These are phyloP conservation scores for Steccherinum ochraceum DNA, from an alignment of 768 basidiomycete species.

Conservation along the genomic window DNA sequence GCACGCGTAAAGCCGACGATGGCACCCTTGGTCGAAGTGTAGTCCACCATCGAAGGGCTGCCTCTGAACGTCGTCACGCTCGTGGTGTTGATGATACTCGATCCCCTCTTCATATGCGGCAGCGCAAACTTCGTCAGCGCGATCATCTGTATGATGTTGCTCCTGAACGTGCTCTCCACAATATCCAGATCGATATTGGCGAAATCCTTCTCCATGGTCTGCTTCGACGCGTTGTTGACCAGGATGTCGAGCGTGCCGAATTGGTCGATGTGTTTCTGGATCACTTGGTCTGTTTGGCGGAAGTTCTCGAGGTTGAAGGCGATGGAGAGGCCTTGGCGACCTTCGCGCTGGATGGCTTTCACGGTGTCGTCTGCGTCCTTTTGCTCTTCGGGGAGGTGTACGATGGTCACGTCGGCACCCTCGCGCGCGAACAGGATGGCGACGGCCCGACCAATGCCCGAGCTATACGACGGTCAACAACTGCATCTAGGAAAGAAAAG, in stretches of 20 bases:
- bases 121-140: constrained; percentile 48
- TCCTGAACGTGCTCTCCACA: constrained; percentile 48
- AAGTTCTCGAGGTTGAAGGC: constrained; percentile 39
- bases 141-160: constrained; percentile 57
- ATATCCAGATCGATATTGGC: constrained; percentile 44
- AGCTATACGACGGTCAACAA: constrained; percentile 15
- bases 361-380: constrained; percentile 48
- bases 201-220: constrained; percentile 37
- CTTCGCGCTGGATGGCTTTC: constrained; percentile 37
- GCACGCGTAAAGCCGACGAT: constrained; percentile 52
- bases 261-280: constrained; percentile 40
- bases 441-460: constrained; percentile 46
- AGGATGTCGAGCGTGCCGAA: constrained; percentile 47
- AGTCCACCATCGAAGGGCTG: constrained; percentile 34
- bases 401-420: constrained; percentile 47
- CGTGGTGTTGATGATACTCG: constrained; percentile 56
- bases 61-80: constrained; percentile 48
- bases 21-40: constrained; percentile 55
- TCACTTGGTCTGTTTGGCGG: constrained; percentile 27
- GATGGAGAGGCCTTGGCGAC: constrained; percentile 29
- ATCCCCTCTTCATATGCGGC: constrained; percentile 53
- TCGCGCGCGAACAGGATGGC: constrained; percentile 47
- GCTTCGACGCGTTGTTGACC: constrained; percentile 56
- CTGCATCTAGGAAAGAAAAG: not conserved
- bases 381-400: constrained; percentile 50